Evolutionary conservation across 2,329 filamentous ascomycete species (phyloP), one percentile per base, ranked within the genome.

Genomic region (Fusarium sp.): DNA sequence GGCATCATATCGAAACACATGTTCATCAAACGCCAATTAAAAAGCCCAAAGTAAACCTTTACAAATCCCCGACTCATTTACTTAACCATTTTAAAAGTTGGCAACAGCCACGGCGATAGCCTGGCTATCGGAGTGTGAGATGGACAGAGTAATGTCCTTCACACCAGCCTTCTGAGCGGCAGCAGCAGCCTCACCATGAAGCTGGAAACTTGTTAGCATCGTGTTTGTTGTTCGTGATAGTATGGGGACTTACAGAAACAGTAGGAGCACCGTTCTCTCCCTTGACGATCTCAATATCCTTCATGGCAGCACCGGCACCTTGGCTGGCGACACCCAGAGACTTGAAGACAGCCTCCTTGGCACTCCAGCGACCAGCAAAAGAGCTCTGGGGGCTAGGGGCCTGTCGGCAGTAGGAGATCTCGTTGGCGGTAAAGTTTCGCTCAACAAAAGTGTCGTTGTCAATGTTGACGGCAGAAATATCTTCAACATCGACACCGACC

Each of bases 321-420:
- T 92, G 90, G 80, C 94, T 91, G 72, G 87, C 83, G 14, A 98
- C 94, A 71, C 94, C 94, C 15, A 99, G 85, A 37, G 93, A 94
- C 88, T 99, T 99, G 87, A 99, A 99, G 1, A 99, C 94, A 28
- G 96, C 96, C 82, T 99, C 96, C 84, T 99, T 99, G 35, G 96
- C 96, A 75, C 91, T 95, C 96, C 96, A 99, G 72, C 94, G 90
- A 49, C 96, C 96, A 7, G 95, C 93, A 80, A 97, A 99, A 51
- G 93, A 96, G 70, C 94, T 92, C 77, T 93, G 93, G 2, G 94
- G 92, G 76, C 87, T 90, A 7, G 93, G 83, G 17, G 93, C 90
- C 75, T 90, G 89, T 68, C 86, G 86, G 84, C 96, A 99, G 83
- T 99, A 98, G 30, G 87, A 86, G 73, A 94, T 92, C 82, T 99